Conservation (phyloP, 805 yeast genomes). For the Candida krabiensis region DNA sequence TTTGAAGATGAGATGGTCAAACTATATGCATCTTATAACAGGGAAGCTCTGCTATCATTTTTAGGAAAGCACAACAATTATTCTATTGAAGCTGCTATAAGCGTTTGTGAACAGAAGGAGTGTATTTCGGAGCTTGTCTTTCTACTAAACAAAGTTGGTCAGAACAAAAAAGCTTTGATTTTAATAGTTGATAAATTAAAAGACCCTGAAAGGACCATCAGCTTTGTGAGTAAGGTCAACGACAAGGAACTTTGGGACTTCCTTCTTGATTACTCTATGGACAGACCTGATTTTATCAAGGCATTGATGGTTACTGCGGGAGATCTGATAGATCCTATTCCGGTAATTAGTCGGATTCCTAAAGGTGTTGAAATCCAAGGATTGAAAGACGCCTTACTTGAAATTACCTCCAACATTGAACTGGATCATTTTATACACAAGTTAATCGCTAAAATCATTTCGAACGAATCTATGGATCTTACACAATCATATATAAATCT, state of each 20-base stretch:
- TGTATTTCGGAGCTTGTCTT: constrained; percentile 75
- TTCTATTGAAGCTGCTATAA: constrained; percentile 69
- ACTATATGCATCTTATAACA: constrained; percentile 64
- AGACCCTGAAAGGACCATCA: constrained; percentile 79
- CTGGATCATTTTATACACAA: constrained; percentile 52
- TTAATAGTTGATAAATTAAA: constrained; percentile 74
- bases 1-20: constrained; percentile 68
- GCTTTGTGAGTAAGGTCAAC: constrained; percentile 65
- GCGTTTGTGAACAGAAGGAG: constrained; percentile 53
- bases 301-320: constrained; percentile 71
- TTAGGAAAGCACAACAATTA: constrained; percentile 60
- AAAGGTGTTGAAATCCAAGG: constrained; percentile 62
- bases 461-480: constrained; percentile 46
- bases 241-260: constrained; percentile 83
- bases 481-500: constrained; percentile 31
- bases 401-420: constrained; percentile 64
- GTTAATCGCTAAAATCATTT: constrained; percentile 54
- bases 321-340: constrained; percentile 64
- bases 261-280: constrained; percentile 66
- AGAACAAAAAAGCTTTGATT: constrained; percentile 68
- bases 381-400: constrained; percentile 56
- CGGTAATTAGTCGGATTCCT: constrained; percentile 66
- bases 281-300: constrained; percentile 73
- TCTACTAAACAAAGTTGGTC: constrained; percentile 80
- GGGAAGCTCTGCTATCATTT: constrained; percentile 55